Conservation (phyloP, 257 asterid species). For the Rauvolfia tetraphylla region DNA sequence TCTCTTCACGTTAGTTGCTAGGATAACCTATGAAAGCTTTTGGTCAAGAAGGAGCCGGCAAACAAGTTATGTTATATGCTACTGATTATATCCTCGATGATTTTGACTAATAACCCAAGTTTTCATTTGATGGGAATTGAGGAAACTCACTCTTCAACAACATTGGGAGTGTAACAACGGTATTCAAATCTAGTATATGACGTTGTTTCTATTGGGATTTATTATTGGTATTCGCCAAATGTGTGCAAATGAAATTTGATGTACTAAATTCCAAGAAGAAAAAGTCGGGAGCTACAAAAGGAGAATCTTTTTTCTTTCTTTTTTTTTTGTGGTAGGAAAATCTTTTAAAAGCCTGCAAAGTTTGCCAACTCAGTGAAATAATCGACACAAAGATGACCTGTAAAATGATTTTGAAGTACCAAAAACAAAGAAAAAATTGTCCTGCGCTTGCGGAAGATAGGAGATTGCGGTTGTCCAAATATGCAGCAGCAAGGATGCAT, state of each 20-base stretch:
- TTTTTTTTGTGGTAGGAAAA: background rate
- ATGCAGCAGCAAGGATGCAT: conserved; percentile 1
- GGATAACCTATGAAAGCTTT: background rate
- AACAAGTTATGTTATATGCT: too few relatives aligned
- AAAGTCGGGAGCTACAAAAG: background rate
- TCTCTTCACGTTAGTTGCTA: background rate
- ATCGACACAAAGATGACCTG: background rate
- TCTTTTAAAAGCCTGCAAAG: background rate
- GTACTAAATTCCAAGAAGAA: background rate
- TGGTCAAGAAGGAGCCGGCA: background rate
- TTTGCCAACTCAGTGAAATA: background rate
- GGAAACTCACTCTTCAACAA: background rate
- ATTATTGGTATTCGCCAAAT: background rate
- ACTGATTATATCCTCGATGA: background rate
- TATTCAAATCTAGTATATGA: too few relatives aligned
- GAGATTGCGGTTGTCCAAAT: background rate
- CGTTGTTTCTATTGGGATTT: too few relatives aligned
- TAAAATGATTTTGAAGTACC: background rate
- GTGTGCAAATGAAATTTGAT: background rate
- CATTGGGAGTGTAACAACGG: too few relatives aligned
- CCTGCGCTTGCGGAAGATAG: background rate
- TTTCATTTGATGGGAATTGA: background rate
- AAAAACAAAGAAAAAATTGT: background rate
- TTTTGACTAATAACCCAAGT: background rate
- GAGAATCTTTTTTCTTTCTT: background rate